These are phyloP conservation scores for Elongisporangium senticosum DNA, from an alignment of 352 stramenopile species.

Conservation along the genomic window DNA sequence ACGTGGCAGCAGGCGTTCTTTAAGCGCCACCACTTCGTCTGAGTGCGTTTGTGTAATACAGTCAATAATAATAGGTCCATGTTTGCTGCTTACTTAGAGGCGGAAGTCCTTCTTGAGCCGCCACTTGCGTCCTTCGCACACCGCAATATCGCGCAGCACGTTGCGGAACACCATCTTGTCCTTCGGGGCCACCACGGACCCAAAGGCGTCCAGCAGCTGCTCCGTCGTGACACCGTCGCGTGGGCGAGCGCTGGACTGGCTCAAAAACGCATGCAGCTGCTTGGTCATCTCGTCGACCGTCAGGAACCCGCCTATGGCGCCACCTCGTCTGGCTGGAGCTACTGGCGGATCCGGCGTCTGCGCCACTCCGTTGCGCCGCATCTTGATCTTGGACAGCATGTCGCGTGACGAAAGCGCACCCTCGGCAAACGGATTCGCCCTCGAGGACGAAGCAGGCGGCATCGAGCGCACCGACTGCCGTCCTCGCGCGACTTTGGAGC, in stretches of 20 bases:
- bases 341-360: neutral
- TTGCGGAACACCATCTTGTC: constrained; percentile 87
- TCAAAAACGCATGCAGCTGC: constrained; percentile 83
- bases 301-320: constrained; percentile 22
- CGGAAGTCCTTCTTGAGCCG: constrained; percentile 59
- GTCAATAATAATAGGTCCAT: neutral
- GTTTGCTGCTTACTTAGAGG: constrained; percentile 1
- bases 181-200: constrained; percentile 70
- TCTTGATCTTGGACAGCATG: constrained; percentile 65
- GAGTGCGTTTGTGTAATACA: neutral
- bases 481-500: constrained; percentile 28
- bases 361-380: constrained; percentile 32
- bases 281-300: constrained; percentile 53
- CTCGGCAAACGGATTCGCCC: constrained; percentile 25
- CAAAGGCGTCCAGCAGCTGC: constrained; percentile 87
- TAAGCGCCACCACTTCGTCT: constrained; percentile 23
- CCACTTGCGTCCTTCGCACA: constrained; percentile 64
- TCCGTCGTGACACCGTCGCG: constrained; percentile 78
- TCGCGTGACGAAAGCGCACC: constrained; percentile 44
- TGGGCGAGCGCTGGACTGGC: constrained; percentile 14
- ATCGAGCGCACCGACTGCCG: constrained; percentile 6
- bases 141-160: constrained; percentile 76
- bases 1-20: constrained; percentile 39
- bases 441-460: constrained; percentile 2
- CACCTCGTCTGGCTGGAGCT: constrained; percentile 1